These are phyloP conservation scores for Carpinus fangiana DNA, from an alignment of 306 rosid genomes.

Conservation along the genomic window DNA sequence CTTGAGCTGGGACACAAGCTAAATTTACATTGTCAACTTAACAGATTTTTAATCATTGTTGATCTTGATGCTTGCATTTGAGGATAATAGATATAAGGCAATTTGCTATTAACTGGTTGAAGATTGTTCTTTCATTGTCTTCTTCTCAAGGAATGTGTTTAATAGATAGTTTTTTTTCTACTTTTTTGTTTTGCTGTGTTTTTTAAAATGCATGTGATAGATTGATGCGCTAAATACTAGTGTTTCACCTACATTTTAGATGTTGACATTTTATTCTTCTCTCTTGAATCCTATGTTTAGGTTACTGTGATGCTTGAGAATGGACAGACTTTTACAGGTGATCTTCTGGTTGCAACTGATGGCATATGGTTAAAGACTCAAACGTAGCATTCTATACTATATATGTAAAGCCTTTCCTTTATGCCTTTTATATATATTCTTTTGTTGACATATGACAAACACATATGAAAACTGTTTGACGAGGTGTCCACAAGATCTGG, in stretches of 20 bases:
- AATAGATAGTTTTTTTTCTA: slow-evolving; percentile 1
- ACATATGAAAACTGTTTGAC: neutral
- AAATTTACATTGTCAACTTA: too few relatives aligned
- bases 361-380: slow-evolving; percentile 99
- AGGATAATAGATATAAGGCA: slow-evolving; percentile 84
- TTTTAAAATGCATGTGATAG: slow-evolving; percentile 11
- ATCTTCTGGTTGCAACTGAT: slow-evolving; percentile 93
- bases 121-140: slow-evolving; percentile 17
- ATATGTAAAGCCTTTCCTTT: neutral
- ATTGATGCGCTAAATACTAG: slow-evolving; percentile 1
- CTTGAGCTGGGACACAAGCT: too few relatives aligned
- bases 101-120: slow-evolving; percentile 21
- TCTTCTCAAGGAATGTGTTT: neutral
- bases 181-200: slow-evolving; percentile 17
- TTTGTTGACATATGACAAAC: neutral
- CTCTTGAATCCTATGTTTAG: slow-evolving; percentile 39
- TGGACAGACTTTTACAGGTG: slow-evolving; percentile 80
- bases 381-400: slow-evolving; percentile 34
- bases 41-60: too few relatives aligned
- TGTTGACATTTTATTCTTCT: slow-evolving; percentile 25
- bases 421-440: neutral
- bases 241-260: neutral
- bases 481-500: neutral
- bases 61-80: too few relatives aligned
- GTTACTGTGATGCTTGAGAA: slow-evolving; percentile 78